These are phyloP conservation scores for Neonectria sp. DNA, from an alignment of 2,329 filamentous ascomycete genomes.

Conservation along the genomic window DNA sequence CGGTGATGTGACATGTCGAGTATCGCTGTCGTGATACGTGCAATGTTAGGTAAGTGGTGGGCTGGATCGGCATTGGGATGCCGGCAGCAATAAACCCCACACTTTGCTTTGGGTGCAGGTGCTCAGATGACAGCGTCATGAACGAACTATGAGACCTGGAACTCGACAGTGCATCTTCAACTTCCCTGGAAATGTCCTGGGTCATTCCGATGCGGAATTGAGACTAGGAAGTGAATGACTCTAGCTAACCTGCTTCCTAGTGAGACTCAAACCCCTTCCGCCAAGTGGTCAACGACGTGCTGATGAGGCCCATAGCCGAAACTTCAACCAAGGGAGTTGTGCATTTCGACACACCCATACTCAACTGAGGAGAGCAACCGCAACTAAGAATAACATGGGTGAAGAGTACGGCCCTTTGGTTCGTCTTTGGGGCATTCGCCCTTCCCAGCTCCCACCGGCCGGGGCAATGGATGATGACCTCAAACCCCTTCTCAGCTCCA, in stretches of 20 bases:
- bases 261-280: not conserved
- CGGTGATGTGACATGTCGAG: conserved; percentile 10
- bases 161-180: not conserved
- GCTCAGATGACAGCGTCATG: conserved; percentile 4
- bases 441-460: conserved; percentile 62
- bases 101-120: not conserved
- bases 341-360: not conserved
- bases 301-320: not conserved
- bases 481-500: conserved; percentile 63
- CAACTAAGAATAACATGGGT: conserved; percentile 31
- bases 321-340: not conserved
- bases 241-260: no score
- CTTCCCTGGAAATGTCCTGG: not conserved
- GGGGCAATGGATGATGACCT: conserved; percentile 60
- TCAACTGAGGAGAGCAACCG: not conserved
- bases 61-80: conserved; percentile 11
- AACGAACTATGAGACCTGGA: not conserved
- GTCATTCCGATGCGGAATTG: not conserved
- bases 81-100: conserved; percentile 14
- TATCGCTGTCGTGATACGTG: not conserved
- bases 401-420: conserved; percentile 62
- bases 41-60: not conserved
- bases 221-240: not conserved
- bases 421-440: conserved; percentile 67
- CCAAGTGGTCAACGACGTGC: not conserved